Percentiles rank a stretch among this genome's conserved stretches.
phyloP scores from a whole-genome alignment of 1,284 basidiomycete species.

The Volvariella volvacea region DNA sequence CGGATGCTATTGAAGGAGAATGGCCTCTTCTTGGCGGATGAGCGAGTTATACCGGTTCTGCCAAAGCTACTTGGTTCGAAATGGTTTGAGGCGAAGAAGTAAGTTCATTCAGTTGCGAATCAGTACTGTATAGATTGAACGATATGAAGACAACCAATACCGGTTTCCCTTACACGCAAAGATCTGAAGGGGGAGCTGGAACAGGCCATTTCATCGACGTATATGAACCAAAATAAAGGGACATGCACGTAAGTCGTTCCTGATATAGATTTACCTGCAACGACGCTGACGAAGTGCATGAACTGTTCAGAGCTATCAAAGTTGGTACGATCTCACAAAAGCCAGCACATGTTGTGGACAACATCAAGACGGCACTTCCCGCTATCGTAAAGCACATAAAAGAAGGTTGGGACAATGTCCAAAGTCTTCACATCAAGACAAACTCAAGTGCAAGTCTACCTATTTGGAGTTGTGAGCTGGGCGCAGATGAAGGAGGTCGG shows the following conservation, averaged over 20 bases:
- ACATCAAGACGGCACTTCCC: constrained; percentile 78
- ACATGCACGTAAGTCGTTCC: constrained; percentile 70
- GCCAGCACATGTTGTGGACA: constrained; percentile 69
- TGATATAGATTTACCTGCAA: neutral
- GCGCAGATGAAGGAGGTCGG: constrained; percentile 51
- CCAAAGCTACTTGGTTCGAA: constrained; percentile 85
- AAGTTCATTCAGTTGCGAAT: constrained; percentile 15
- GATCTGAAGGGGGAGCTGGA: constrained; percentile 89
- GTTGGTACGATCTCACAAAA: constrained; percentile 74
- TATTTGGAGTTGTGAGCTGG: constrained; percentile 80
- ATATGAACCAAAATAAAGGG: constrained; percentile 91
- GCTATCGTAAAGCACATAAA: constrained; percentile 66
- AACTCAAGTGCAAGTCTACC: constrained; percentile 81
- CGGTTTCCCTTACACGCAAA: constrained; percentile 81
- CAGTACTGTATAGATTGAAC: neutral
- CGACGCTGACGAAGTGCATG: no score
- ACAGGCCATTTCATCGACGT: constrained; percentile 85
- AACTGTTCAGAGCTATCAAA: constrained; percentile 69
- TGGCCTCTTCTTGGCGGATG: constrained; percentile 90
- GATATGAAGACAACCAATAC: constrained; percentile 81
- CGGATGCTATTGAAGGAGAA: constrained; percentile 83
- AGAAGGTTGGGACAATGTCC: constrained; percentile 89
- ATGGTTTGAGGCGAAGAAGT: constrained; percentile 96
- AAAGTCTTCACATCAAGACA: constrained; percentile 89
- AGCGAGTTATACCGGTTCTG: constrained; percentile 81